Base-by-base conservation (phyloP, 2,329 filamentous ascomycete genomes). In the Monosporascus sp. region DNA sequence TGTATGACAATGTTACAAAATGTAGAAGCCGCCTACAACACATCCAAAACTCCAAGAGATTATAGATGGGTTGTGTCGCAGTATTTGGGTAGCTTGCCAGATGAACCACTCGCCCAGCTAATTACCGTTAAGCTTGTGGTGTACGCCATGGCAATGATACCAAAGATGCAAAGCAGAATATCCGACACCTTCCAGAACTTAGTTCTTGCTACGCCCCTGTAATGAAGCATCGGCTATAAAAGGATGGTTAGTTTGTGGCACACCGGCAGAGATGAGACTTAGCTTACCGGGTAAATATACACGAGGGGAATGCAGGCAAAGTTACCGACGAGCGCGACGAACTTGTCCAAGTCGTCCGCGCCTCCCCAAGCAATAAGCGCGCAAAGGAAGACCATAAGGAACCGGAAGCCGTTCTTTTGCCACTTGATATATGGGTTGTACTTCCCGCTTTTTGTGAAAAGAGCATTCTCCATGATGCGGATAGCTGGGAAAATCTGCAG, bases 351-450 rank as follows among this genome's bases (percentile, higher is more conserved):
- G 71, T 97, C 87, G 60, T 90, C 89, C 3, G 94, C 93, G 56
- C 94, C 94, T 45, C 86, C 85, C 90, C 91, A 99, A 2, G 93
- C 93, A 59, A 99, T 88, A 54, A 85, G 72, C 1, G 92, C 89
- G 65, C 94, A 97, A 24, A 94, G 72, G 64, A 89, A 82, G 49
- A 97, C 94, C 57, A 97, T 84, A 66, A 93, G 86, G 78, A 97
- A 99, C 51, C 94, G 87, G 77, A 96, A 99, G 36, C 88, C 76
- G 63, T 99, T 99, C 84, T 99, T 99, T 79, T 97, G 89, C 94
- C 94, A 99, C 76, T 99, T 99, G 77, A 99, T 96, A 67, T 90
- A 94, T 1, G 91, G 92, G 68, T 97, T 97, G 74, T 97, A 96
- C 73, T 99, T 99, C 62, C 94, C 92, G 57, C 91, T 96, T 66